A percentile compares a stretch with the other conserved stretches of the same genome.
Evolutionary conservation across 345 rosid genomes (phyloP).

Genomic region (Rhizophora apiculata): DNA sequence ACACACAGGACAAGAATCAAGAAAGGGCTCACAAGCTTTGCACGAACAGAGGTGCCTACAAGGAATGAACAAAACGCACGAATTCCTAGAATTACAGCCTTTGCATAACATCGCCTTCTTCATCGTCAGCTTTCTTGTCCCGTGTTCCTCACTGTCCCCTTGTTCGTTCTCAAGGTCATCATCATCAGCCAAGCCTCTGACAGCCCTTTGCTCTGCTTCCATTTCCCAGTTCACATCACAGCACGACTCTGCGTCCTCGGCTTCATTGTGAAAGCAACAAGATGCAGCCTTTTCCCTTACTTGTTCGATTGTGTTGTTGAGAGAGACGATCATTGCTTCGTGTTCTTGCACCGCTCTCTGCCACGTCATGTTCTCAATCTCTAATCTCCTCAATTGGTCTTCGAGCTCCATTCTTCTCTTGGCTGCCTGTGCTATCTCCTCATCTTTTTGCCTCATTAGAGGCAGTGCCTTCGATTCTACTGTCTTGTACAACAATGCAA

Average conservation of each 20-base stretch:
- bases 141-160: not conserved
- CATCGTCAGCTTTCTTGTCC: not conserved
- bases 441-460: conserved; percentile 31
- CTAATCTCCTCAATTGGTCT: conserved; percentile 26
- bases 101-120: conserved; percentile 35
- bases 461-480: conserved; percentile 31
- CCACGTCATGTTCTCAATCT: conserved; percentile 37
- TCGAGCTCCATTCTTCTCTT: conserved; percentile 32
- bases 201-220: conserved; percentile 7
- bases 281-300: conserved; percentile 37
- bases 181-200: conserved; percentile 12
- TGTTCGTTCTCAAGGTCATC: not conserved
- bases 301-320: conserved; percentile 43
- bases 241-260: conserved; percentile 55
- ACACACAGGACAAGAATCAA: conserved; percentile 72
- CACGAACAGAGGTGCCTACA: conserved; percentile 92
- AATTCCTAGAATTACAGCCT: conserved; percentile 44
- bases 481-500: conserved; percentile 18
- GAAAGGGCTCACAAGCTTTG: conserved; percentile 46
- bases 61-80: conserved; percentile 82
- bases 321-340: conserved; percentile 31
- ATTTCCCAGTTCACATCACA: conserved; percentile 30
- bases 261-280: conserved; percentile 31
- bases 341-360: conserved; percentile 35
- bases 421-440: conserved; percentile 27